These are phyloP conservation scores for Melampsora medusae DNA, from an alignment of 1,284 basidiomycete genomes.

Conservation along the genomic window DNA sequence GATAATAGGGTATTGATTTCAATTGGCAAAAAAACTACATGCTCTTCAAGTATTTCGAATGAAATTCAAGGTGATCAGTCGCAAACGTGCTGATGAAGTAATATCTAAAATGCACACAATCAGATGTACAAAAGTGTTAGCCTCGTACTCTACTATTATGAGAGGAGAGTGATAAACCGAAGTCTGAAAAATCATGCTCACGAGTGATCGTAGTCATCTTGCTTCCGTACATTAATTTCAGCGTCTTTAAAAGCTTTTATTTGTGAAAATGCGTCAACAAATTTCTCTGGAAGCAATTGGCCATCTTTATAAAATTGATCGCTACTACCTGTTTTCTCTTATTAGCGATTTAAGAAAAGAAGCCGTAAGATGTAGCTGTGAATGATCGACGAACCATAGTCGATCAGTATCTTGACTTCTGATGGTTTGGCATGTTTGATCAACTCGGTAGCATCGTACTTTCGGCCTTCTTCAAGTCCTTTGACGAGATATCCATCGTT, in stretches of 20 bases:
- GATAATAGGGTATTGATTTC: too few species aligned
- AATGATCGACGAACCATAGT: constrained; percentile 26
- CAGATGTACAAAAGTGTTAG: neutral
- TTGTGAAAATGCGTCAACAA: constrained; percentile 60
- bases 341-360: constrained; percentile 9
- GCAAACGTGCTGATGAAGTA: constrained; percentile 45
- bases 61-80: constrained; percentile 59
- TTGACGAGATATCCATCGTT: constrained; percentile 67
- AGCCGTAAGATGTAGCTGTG: constrained; percentile 19
- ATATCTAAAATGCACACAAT: constrained; percentile 3
- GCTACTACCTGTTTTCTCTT: constrained; percentile 65
- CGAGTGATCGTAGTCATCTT: constrained; percentile 33
- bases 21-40: too few species aligned
- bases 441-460: constrained; percentile 82
- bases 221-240: constrained; percentile 8
- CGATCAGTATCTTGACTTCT: constrained; percentile 46
- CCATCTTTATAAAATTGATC: constrained; percentile 83
- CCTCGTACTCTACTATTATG: neutral
- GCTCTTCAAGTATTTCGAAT: constrained; percentile 58
- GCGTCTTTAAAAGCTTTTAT: neutral
- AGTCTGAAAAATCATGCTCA: constrained; percentile 1
- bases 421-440: constrained; percentile 62
- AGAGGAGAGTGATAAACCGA: neutral
- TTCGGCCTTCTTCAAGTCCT: constrained; percentile 72
- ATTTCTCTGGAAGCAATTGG: constrained; percentile 85